Conservation (phyloP, 2,329 filamentous ascomycete genomes). For the Fusarium oxysporum region DNA sequence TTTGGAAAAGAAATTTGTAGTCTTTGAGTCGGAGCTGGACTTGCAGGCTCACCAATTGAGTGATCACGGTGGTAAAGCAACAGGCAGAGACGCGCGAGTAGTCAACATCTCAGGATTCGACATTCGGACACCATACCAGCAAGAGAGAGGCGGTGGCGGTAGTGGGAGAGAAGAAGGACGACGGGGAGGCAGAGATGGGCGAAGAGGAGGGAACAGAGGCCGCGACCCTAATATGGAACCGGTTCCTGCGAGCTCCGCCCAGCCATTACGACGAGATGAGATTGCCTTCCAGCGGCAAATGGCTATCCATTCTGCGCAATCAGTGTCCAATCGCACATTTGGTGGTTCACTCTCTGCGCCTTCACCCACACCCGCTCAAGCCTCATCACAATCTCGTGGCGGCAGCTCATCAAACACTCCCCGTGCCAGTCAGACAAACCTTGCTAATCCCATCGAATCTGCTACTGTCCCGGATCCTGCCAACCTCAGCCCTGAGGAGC, state of each 20-base stretch:
- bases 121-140: slow-evolving; percentile 77
- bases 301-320: slow-evolving; percentile 89
- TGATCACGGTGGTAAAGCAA: slow-evolving; percentile 87
- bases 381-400: slow-evolving; percentile 41
- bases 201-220: slow-evolving; percentile 68
- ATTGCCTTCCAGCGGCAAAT: slow-evolving; percentile 91
- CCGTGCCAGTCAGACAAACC: slow-evolving; percentile 40
- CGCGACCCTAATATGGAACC: slow-evolving; percentile 89
- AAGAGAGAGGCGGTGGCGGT: slow-evolving; percentile 60
- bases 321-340: slow-evolving; percentile 82
- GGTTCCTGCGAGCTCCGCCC: slow-evolving; percentile 79
- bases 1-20: slow-evolving; percentile 96
- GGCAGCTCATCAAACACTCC: slow-evolving; percentile 41
- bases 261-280: slow-evolving; percentile 86
- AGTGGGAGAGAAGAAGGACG: slow-evolving; percentile 56
- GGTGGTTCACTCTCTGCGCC: slow-evolving; percentile 78
- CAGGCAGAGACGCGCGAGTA: slow-evolving; percentile 81
- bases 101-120: slow-evolving; percentile 93
- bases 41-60: slow-evolving; percentile 92
- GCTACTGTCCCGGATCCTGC: slow-evolving; percentile 62
- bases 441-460: slow-evolving; percentile 58
- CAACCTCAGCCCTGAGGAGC: slow-evolving; percentile 78
- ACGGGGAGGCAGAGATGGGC: slow-evolving; percentile 64
- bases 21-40: slow-evolving; percentile 95
- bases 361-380: slow-evolving; percentile 40